Evolutionary conservation across 2,329 filamentous ascomycete genomes (phyloP).

Genomic region (Pseudocercospora pini-densiflorae): DNA sequence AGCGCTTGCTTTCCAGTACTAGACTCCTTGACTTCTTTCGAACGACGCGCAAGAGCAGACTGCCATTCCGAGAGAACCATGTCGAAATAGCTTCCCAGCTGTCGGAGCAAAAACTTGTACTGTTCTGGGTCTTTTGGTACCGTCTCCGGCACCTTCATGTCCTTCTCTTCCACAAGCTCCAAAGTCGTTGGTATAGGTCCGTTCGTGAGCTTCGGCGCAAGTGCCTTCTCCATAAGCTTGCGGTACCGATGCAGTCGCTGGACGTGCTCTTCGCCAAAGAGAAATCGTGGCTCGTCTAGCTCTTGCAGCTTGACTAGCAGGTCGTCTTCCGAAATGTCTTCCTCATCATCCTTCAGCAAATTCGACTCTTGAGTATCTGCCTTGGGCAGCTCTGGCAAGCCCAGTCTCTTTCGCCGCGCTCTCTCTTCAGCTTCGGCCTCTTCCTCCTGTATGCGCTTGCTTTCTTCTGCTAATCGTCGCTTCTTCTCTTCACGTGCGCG

Average conservation of each 20-base stretch:
- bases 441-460: conserved; percentile 69
- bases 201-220: conserved; percentile 56
- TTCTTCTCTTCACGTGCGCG: conserved; percentile 80
- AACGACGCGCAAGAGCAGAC: conserved; percentile 67
- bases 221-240: conserved; percentile 57
- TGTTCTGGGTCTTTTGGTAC: conserved; percentile 68
- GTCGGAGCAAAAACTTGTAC: conserved; percentile 76
- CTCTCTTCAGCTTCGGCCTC: conserved; percentile 75
- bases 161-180: conserved; percentile 76
- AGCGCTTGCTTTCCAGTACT: conserved; percentile 81
- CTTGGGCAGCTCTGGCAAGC: conserved; percentile 73
- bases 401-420: conserved; percentile 73
- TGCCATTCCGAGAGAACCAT: conserved; percentile 94
- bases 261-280: conserved; percentile 83
- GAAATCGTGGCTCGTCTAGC: conserved; percentile 70
- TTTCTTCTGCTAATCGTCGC: conserved; percentile 79
- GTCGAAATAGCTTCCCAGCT: conserved; percentile 93
- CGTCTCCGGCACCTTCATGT: conserved; percentile 79
- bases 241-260: conserved; percentile 73
- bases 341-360: conserved; percentile 44
- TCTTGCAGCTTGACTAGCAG: conserved; percentile 70
- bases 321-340: conserved; percentile 73
- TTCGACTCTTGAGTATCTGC: conserved; percentile 43
- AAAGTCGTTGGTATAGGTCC: conserved; percentile 89
- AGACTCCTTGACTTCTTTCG: conserved; percentile 66